Conservation (phyloP, 176 grass and related monocot genomes). For the Themeda triandra region DNA sequence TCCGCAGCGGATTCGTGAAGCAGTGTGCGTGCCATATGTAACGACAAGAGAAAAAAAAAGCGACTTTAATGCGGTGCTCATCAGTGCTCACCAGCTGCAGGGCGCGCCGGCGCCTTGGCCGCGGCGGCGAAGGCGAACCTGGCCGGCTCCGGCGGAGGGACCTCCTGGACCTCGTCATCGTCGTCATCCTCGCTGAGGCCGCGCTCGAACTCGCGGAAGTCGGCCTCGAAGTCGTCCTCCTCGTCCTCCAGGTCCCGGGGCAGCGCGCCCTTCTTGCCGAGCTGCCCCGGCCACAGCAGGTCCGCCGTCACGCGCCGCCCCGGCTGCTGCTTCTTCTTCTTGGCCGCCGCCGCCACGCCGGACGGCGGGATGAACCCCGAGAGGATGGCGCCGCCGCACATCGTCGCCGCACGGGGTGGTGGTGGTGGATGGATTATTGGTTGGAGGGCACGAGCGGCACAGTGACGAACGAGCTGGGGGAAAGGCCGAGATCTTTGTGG, state of each 20-base stretch:
- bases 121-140: not conserved
- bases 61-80: conserved; percentile 26
- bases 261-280: not conserved
- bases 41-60: not conserved
- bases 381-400: conserved; percentile 84
- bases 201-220: conserved; percentile 66
- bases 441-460: not conserved
- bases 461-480: not conserved
- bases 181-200: conserved; percentile 27
- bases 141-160: not conserved
- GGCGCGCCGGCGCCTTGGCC: not conserved
- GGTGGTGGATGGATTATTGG: not conserved
- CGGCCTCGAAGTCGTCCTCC: conserved; percentile 55
- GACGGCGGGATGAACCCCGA: conserved; percentile 59
- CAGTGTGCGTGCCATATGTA: not conserved
- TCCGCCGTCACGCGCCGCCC: conserved; percentile 22
- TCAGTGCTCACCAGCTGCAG: conserved; percentile 39
- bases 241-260: not conserved
- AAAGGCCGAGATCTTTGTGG: not conserved
- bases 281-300: conserved; percentile 38
- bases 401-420: conserved; percentile 10
- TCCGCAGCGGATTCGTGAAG: not conserved
- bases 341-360: conserved; percentile 1
- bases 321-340: conserved; percentile 11
- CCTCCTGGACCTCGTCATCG: conserved; percentile 21